Conservation (phyloP, 2,329 filamentous ascomycete genomes). For the Cladosporium sp. region DNA sequence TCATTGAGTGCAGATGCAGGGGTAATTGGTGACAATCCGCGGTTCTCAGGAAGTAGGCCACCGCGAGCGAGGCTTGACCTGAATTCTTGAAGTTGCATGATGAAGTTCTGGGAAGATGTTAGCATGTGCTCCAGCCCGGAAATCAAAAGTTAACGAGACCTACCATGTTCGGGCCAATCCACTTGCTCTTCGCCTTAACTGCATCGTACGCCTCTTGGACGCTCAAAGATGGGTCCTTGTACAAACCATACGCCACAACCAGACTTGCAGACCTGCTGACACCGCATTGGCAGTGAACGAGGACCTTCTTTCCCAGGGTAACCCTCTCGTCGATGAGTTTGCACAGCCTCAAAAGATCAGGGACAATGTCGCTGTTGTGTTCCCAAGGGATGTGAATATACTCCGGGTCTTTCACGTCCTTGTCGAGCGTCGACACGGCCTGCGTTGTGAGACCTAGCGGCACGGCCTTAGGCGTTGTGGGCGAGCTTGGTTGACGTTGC, state of each 20-base stretch:
- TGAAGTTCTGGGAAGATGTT: conserved; percentile 58
- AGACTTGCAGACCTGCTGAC: conserved; percentile 82
- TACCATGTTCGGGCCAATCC: conserved; percentile 86
- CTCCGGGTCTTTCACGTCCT: conserved; percentile 62
- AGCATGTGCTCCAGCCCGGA: not conserved
- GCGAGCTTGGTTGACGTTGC: conserved; percentile 39
- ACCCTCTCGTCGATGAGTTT: conserved; percentile 74
- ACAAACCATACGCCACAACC: conserved; percentile 83
- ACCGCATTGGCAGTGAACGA: conserved; percentile 84
- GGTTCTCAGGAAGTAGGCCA: conserved; percentile 38
- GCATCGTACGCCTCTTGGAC: conserved; percentile 83
- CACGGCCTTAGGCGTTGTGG: conserved; percentile 57
- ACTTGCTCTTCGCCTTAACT: conserved; percentile 77
- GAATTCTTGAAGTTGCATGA: conserved; percentile 86
- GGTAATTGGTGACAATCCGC: conserved; percentile 38
- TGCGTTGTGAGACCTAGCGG: conserved; percentile 39
- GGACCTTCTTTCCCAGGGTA: conserved; percentile 72
- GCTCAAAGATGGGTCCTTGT: conserved; percentile 72
- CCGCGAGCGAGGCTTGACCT: conserved; percentile 49
- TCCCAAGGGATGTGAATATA: conserved; percentile 89
- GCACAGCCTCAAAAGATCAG: conserved; percentile 73
- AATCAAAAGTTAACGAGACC: not conserved
- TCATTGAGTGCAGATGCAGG: conserved; percentile 38
- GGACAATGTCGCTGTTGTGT: conserved; percentile 82
- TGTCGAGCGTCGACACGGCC: conserved; percentile 30